Conservation (phyloP, 2,329 filamentous ascomycete genomes). For the Xylariomycetidae sp. region DNA sequence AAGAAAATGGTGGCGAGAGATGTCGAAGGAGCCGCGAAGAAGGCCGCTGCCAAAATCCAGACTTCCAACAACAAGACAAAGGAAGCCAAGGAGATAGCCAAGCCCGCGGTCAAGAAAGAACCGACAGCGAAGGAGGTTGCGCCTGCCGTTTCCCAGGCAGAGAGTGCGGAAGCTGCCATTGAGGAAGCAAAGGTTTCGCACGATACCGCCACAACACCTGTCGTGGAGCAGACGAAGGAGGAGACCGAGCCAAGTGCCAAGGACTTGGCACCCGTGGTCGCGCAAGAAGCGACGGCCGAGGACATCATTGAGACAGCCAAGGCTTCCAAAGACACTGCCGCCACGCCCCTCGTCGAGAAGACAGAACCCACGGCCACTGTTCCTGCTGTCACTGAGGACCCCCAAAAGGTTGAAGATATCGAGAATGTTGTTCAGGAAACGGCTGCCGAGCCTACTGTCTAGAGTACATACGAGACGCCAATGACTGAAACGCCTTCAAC, state of each 20-base stretch:
- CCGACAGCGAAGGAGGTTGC: constrained; percentile 20
- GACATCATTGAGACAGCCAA: constrained; percentile 14
- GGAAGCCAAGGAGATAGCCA: constrained; percentile 11
- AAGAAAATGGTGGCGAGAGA: constrained; percentile 17
- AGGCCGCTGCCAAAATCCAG: constrained; percentile 19
- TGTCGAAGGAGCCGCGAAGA: constrained; percentile 18
- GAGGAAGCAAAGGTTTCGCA: constrained; percentile 14
- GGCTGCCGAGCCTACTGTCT: constrained; percentile 3
- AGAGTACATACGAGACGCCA: no score
- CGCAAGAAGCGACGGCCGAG: constrained; percentile 6
- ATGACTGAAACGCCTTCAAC: no score
- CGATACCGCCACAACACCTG: constrained; percentile 11
- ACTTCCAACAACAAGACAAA: constrained; percentile 17
- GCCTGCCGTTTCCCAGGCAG: constrained; percentile 14
- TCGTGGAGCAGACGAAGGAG: constrained; percentile 11
- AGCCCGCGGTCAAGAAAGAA: constrained; percentile 11
- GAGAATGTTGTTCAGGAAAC: constrained; percentile 16
- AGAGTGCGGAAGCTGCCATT: constrained; percentile 15
- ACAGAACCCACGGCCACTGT: constrained; percentile 7
- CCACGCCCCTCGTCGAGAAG: constrained; percentile 9
- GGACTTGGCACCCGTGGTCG: constrained; percentile 7
- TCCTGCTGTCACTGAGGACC: constrained; percentile 12
- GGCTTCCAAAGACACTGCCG: constrained; percentile 9
- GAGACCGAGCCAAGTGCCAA: constrained; percentile 5
- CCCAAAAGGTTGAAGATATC: constrained; percentile 21